phyloP scores from a whole-genome alignment of 177 flowering plant species.

The Telopea speciosissima region DNA sequence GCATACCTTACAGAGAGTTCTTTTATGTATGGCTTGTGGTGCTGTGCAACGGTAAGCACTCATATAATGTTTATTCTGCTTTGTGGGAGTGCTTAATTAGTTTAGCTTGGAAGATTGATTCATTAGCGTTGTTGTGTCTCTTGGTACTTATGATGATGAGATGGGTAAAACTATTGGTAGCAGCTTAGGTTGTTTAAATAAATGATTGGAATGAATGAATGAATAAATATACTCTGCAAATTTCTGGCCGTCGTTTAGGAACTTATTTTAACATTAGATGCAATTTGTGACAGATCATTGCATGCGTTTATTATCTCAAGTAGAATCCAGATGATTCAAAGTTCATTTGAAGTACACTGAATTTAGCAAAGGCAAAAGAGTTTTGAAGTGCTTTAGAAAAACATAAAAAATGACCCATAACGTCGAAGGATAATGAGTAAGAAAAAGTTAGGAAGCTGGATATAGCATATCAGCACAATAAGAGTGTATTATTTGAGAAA shows the following conservation, averaged over 20 bases:
- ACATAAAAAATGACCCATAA: too few relatives aligned
- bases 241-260: too few relatives aligned
- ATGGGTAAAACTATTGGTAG: neutral
- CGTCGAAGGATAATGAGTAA: too few relatives aligned
- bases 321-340: neutral
- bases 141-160: neutral
- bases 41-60: constrained; percentile 30
- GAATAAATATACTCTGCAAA: too few relatives aligned
- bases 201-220: neutral
- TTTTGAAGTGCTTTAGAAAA: neutral
- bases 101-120: neutral
- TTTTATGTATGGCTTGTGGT: constrained; percentile 32
- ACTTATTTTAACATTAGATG: neutral
- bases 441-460: too few relatives aligned
- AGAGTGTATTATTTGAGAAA: too few relatives aligned
- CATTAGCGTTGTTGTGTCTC: neutral
- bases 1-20: constrained; percentile 33
- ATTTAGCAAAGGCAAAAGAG: neutral
- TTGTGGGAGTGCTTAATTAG: neutral
- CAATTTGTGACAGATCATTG: neutral
- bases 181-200: neutral
- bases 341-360: neutral
- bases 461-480: too few relatives aligned
- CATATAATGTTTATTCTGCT: neutral
- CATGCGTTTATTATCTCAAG: too few relatives aligned